These are phyloP conservation scores for Neonectria hederae DNA, from an alignment of 2,329 filamentous ascomycete genomes.

Conservation along the genomic window DNA sequence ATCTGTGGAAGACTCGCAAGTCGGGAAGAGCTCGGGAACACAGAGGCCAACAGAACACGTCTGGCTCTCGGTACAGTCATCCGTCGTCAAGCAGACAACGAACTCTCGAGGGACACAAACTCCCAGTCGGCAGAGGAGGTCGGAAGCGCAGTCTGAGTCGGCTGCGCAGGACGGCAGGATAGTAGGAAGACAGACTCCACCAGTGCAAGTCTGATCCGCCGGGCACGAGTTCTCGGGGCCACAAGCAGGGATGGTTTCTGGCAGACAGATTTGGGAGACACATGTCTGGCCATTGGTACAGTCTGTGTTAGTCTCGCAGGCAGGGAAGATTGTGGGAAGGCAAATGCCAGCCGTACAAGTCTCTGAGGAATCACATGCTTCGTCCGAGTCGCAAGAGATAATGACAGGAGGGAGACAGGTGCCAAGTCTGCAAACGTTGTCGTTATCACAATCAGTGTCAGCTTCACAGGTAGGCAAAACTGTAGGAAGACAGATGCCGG, in stretches of 20 bases:
- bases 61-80: not conserved
- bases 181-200: conserved; percentile 6
- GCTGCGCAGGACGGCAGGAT: not conserved
- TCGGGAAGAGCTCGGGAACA: conserved; percentile 2
- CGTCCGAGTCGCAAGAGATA: not conserved
- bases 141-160: not conserved
- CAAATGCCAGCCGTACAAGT: conserved; percentile 6
- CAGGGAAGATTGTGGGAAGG: not conserved
- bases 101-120: conserved; percentile 7
- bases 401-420: not conserved
- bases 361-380: not conserved
- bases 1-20: not conserved
- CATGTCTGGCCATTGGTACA: conserved; percentile 4
- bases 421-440: conserved; percentile 11
- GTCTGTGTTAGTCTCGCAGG: not conserved
- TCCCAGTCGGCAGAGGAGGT: conserved; percentile 13
- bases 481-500: conserved; percentile 4
- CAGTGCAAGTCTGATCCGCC: not conserved
- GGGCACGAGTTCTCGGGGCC: conserved; percentile 2
- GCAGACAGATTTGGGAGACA: not conserved
- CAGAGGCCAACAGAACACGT: conserved; percentile 10
- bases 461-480: not conserved
- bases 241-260: not conserved
- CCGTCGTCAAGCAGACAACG: not conserved
- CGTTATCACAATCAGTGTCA: not conserved